Evolutionary conservation across 768 basidiomycete genomes (phyloP).

Genomic region (Suillus discolor): DNA sequence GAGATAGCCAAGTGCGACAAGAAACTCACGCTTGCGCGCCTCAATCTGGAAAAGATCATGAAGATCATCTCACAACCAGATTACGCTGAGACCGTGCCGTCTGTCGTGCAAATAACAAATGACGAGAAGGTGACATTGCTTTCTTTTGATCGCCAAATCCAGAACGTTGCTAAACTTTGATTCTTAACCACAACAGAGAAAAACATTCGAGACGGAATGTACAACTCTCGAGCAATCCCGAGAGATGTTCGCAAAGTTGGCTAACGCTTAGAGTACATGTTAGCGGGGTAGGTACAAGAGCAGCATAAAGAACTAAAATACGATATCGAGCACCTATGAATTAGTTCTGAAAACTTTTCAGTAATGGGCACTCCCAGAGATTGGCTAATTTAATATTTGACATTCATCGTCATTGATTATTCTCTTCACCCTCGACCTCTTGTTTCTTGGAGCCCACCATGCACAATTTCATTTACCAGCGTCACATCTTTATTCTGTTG

Average conservation of each 20-base stretch:
- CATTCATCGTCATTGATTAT: background rate
- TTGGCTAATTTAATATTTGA: background rate
- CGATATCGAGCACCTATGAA: background rate
- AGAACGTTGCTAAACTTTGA: conserved; percentile 10
- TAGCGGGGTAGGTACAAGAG: background rate
- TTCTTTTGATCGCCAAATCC: background rate
- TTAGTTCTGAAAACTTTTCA: background rate
- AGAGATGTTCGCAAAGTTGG: conserved; percentile 71
- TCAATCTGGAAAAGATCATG: conserved; percentile 74
- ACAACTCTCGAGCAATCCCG: conserved; percentile 69
- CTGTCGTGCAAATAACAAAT: conserved; percentile 70
- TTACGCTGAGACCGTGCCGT: conserved; percentile 81
- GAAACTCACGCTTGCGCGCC: conserved; percentile 73
- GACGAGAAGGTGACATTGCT: conserved; percentile 71
- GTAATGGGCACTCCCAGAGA: background rate
- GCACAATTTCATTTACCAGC: background rate
- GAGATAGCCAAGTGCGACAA: conserved; percentile 92
- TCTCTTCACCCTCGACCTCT: background rate
- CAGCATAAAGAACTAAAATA: background rate
- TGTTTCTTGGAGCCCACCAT: background rate
- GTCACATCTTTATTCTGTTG: background rate
- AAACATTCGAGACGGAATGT: conserved; percentile 80
- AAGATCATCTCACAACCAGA: conserved; percentile 75
- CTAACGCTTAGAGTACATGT: background rate
- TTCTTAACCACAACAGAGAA: conserved; percentile 49